phyloP scores from a whole-genome alignment of 2,329 filamentous ascomycete species.

The Hirsutella minnesotensis region DNA sequence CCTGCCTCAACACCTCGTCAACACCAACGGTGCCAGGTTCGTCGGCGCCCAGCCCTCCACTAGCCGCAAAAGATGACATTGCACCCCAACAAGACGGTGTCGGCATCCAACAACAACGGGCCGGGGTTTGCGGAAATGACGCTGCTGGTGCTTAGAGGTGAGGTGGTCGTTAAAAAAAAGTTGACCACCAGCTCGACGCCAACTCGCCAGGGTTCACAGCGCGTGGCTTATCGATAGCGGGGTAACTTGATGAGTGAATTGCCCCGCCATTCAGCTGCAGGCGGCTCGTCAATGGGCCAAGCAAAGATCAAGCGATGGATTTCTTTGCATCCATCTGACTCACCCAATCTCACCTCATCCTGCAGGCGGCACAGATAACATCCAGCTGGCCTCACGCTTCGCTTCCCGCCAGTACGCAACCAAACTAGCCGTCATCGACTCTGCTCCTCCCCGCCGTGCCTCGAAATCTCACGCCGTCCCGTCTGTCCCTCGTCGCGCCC shows the following conservation, averaged over 20 bases:
- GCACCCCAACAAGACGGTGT: background rate
- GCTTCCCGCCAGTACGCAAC: background rate
- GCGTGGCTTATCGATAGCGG: conserved; percentile 1
- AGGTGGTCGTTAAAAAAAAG: no score
- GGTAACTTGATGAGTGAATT: background rate
- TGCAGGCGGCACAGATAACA: no score
- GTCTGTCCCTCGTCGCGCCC: background rate
- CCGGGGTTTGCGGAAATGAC: no score
- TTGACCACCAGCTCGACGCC: no score
- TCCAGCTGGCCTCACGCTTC: no score
- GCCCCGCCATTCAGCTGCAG: background rate
- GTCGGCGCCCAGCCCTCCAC: conserved; percentile 4
- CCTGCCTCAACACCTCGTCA: conserved; percentile 14
- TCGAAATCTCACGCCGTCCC: background rate
- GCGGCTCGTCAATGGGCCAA: no score
- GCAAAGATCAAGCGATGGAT: no score
- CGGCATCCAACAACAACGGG: background rate
- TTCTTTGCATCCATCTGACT: background rate
- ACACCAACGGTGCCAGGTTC: conserved; percentile 15
- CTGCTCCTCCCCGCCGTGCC: background rate
- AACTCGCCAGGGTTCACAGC: no score
- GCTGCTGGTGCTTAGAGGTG: no score
- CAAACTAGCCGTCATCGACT: background rate
- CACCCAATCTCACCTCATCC: background rate
- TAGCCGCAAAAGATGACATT: background rate